Conservation (phyloP, 495 filamentous ascomycete genomes). For the Stereocaulon alpinum region DNA sequence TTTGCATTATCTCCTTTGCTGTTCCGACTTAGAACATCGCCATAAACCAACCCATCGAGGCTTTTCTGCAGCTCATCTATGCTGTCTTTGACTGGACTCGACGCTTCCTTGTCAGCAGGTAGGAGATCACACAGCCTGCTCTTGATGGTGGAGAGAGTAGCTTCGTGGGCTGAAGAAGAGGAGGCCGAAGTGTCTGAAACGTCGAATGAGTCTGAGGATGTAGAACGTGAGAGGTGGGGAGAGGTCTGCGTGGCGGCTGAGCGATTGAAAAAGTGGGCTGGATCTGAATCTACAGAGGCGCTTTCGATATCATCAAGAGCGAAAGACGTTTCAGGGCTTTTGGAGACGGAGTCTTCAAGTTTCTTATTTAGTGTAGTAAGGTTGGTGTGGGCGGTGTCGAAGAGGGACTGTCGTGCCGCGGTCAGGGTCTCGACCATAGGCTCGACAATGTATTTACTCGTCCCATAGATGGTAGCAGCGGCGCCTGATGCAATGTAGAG, state of each 20-base stretch:
- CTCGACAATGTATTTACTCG: constrained; percentile 66
- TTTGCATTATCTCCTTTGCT: constrained; percentile 40
- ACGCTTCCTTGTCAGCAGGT: constrained; percentile 18
- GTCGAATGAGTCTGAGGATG: constrained; percentile 20
- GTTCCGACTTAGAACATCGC: constrained; percentile 25
- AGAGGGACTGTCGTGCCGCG: constrained; percentile 71
- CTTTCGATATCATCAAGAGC: constrained; percentile 30
- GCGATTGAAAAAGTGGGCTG: constrained; percentile 82
- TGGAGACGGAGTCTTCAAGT: constrained; percentile 60
- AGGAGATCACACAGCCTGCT: constrained; percentile 3
- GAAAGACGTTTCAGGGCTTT: constrained; percentile 34
- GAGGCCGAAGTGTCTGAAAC: neutral
- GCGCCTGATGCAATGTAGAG: constrained; percentile 65
- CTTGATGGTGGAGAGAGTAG: constrained; percentile 6
- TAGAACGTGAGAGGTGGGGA: constrained; percentile 34
- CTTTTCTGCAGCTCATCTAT: constrained; percentile 41
- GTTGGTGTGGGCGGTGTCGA: constrained; percentile 51
- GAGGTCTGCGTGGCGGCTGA: constrained; percentile 84
- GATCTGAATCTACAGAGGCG: constrained; percentile 49
- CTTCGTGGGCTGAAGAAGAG: neutral
- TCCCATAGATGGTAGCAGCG: constrained; percentile 65
- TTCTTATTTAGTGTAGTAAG: constrained; percentile 60
- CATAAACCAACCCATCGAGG: constrained; percentile 36
- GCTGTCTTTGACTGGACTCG: constrained; percentile 30
- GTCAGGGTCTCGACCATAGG: constrained; percentile 74